Evolutionary conservation across 805 yeast species (phyloP).

Genomic region (Barnettozyma sucrosica): DNA sequence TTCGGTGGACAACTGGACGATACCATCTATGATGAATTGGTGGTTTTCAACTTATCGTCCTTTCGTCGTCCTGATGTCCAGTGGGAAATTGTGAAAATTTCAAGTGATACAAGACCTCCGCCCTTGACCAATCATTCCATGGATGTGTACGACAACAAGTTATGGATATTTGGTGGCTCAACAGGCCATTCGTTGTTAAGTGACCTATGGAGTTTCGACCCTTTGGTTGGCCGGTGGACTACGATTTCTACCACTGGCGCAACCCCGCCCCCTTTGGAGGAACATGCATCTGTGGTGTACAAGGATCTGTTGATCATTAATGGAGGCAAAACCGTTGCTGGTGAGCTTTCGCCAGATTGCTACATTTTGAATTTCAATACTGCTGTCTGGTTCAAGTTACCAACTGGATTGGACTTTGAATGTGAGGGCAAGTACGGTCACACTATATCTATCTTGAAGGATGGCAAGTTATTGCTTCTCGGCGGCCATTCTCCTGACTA

Average conservation of each 20-base stretch:
- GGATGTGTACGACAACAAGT: conserved; percentile 68
- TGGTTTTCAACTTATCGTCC: conserved; percentile 79
- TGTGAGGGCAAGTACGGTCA: conserved; percentile 93
- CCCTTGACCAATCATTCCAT: conserved; percentile 89
- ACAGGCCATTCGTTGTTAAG: conserved; percentile 65
- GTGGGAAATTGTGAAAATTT: conserved; percentile 71
- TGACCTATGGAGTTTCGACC: conserved; percentile 79
- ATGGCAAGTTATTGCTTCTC: conserved; percentile 71
- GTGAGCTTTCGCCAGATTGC: conserved; percentile 58
- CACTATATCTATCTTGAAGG: conserved; percentile 64
- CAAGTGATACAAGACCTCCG: conserved; percentile 54
- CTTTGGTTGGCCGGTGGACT: conserved; percentile 62
- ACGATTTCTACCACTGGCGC: conserved; percentile 61
- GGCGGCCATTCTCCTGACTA: conserved; percentile 87
- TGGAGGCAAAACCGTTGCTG: conserved; percentile 83
- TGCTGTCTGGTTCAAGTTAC: conserved; percentile 67
- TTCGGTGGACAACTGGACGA: conserved; percentile 96
- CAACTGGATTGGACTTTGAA: conserved; percentile 35
- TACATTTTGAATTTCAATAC: conserved; percentile 72
- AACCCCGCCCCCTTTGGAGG: conserved; percentile 80
- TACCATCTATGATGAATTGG: conserved; percentile 73
- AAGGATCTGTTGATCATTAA: conserved; percentile 74
- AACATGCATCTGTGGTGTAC: conserved; percentile 80
- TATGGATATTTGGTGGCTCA: conserved; percentile 91
- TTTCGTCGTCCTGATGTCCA: conserved; percentile 77